These are phyloP conservation scores for Pezicula radicicola DNA, from an alignment of 2,329 filamentous ascomycete species.

Conservation along the genomic window DNA sequence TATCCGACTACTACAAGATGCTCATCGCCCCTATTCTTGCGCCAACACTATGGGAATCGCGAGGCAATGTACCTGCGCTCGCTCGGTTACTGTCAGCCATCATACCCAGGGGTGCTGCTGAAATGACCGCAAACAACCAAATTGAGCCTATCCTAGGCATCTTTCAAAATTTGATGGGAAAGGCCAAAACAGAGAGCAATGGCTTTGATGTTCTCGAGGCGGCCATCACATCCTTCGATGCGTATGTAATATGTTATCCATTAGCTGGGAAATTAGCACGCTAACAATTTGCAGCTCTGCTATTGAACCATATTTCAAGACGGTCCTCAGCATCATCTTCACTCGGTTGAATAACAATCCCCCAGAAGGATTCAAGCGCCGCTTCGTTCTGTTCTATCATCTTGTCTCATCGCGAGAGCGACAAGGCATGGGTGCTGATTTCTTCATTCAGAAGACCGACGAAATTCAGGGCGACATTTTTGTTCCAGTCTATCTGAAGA, in stretches of 20 bases:
- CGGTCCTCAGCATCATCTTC: conserved; percentile 80
- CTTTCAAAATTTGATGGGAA: conserved; percentile 82
- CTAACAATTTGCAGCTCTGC: conserved; percentile 44
- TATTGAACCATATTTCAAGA: conserved; percentile 51
- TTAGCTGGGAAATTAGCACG: conserved; percentile 1
- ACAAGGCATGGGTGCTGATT: conserved; percentile 85
- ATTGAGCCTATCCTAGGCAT: conserved; percentile 88
- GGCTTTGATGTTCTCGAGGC: conserved; percentile 89
- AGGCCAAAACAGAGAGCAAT: conserved; percentile 65
- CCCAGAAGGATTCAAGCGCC: conserved; percentile 77
- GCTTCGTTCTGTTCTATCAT: conserved; percentile 94
- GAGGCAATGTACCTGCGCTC: conserved; percentile 89
- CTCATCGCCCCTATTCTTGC: conserved; percentile 76
- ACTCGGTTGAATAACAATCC: conserved; percentile 59
- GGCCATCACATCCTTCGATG: conserved; percentile 68
- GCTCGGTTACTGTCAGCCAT: conserved; percentile 81
- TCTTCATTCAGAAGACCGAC: conserved; percentile 84
- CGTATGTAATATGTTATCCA: conserved; percentile 45
- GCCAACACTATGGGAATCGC: conserved; percentile 84
- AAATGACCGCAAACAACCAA: conserved; percentile 76
- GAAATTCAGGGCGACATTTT: conserved; percentile 78
- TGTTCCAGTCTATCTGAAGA: conserved; percentile 76
- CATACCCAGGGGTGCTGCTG: conserved; percentile 70
- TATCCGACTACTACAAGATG: conserved; percentile 78
- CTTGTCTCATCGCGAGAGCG: conserved; percentile 71